phyloP scores from a whole-genome alignment of 495 filamentous ascomycete species.

The Aspergillus saccharolyticus region DNA sequence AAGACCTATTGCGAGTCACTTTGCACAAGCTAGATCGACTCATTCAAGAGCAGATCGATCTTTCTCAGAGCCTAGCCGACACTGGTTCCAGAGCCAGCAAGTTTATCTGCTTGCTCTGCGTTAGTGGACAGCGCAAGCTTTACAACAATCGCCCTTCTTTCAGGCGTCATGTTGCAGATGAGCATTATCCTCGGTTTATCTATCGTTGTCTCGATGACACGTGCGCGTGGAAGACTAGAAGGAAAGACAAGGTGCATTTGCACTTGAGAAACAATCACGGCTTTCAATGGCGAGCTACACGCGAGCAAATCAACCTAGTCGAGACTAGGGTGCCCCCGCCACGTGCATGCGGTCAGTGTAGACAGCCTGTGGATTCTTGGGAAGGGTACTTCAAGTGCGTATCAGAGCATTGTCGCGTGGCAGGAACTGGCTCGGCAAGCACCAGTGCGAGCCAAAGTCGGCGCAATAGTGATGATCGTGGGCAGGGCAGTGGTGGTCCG shows the following conservation, averaged over 20 bases:
- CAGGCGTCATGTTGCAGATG: conserved; percentile 2
- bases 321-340: neutral
- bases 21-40: neutral
- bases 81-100: neutral
- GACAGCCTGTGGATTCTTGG: neutral
- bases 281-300: neutral
- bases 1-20: neutral
- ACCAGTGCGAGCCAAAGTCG: conserved; percentile 5
- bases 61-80: neutral
- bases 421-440: neutral
- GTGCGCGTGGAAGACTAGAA: neutral
- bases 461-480: conserved; percentile 4
- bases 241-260: conserved; percentile 6
- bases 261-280: conserved; percentile 1
- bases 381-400: conserved; percentile 11
- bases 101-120: conserved; percentile 3
- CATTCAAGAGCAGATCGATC: conserved; percentile 6
- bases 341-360: neutral
- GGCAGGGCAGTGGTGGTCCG: neutral
- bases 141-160: neutral
- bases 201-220: neutral
- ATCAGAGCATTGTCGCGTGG: conserved; percentile 4
- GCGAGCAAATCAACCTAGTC: neutral
- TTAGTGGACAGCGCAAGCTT: neutral
- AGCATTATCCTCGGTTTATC: neutral